Base-by-base conservation (phyloP, 129 eudicot species). In the Saposhnikovia divaricata region DNA sequence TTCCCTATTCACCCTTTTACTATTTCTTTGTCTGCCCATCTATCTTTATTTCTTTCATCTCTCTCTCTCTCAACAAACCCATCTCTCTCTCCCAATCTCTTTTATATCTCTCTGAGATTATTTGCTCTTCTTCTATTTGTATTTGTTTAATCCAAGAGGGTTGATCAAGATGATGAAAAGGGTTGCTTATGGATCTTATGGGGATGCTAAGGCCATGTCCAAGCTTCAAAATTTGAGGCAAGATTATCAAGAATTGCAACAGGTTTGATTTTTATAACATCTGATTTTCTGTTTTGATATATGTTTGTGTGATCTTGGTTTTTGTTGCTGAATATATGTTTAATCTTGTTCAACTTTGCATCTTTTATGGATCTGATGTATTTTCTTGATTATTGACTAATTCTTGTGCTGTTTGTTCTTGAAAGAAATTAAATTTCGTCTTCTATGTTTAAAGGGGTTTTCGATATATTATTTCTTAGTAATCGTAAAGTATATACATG, bases 171-270 rank as follows among this genome's bases (percentile, higher is more conserved):
- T 87, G 85, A 80, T 87, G 87, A 92, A 90, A 82, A 86, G 89
- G 84, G 87, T 82, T 76, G 83, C 81, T 81, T 84, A 85, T 76
- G 86, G 80, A 81, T 80, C 90, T 44, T 79, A 80, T 69, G 92
- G 78, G 70, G 90, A 88, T 81, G 85, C 78, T 38, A 87, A 87
- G 87, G 80, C 89, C 76, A 87, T 90, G 78, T 78, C 85, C 46
- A 92, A 86, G 89, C 84, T 88, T 81, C 97, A 90, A 77, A 78
- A 79, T 69, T 93, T 92, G 81, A 44, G 89, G 81, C 97, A 92
- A 77, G 96, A 92, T 72, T 92, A 84, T 51, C 85, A 79, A 21
- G 96, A 90, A 28, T 78, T 92, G 82, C 82, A 85, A 46, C 87
- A 87, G 90, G 97, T 92, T 31, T 71, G 69, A 46, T 42, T 40